phyloP scores from a whole-genome alignment of 1,284 basidiomycete species.

The Austroboletus novae-zelandiae region DNA sequence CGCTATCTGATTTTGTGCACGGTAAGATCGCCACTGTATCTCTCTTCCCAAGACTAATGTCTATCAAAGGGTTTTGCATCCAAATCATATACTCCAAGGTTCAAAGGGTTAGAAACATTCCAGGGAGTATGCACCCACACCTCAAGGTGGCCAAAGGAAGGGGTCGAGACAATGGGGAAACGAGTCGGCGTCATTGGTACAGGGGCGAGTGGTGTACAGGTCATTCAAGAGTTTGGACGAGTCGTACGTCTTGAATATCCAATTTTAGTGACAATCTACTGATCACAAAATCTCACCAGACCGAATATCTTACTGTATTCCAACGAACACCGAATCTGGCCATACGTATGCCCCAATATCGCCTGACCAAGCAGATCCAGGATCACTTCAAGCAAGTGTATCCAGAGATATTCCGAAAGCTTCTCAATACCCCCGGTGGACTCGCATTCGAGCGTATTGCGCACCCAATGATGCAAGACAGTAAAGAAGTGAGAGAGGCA shows the following conservation, averaged over 20 bases:
- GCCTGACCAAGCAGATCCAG: conserved; percentile 6
- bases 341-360: conserved; percentile 12
- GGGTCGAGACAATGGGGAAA: conserved; percentile 5
- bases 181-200: conserved; percentile 16
- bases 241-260: conserved; percentile 3
- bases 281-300: conserved; percentile 1
- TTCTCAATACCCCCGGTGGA: background rate
- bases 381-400: conserved; percentile 17
- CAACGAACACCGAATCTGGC: conserved; percentile 20
- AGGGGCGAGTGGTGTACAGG: conserved; percentile 13
- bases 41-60: background rate
- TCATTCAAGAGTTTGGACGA: conserved; percentile 16
- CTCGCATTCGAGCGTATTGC: background rate
- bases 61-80: conserved; percentile 6
- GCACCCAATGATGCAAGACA: conserved; percentile 1
- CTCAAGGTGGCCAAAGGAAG: conserved; percentile 13
- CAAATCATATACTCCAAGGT: conserved; percentile 9
- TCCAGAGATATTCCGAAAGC: conserved; percentile 9
- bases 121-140: conserved; percentile 11
- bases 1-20: conserved; percentile 13
- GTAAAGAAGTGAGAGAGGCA: conserved; percentile 7
- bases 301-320: conserved; percentile 15
- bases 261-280: background rate
- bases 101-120: conserved; percentile 14
- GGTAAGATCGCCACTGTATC: background rate